Conservation (phyloP, 148 eudicot species). For the Fallopia convolvulus region DNA sequence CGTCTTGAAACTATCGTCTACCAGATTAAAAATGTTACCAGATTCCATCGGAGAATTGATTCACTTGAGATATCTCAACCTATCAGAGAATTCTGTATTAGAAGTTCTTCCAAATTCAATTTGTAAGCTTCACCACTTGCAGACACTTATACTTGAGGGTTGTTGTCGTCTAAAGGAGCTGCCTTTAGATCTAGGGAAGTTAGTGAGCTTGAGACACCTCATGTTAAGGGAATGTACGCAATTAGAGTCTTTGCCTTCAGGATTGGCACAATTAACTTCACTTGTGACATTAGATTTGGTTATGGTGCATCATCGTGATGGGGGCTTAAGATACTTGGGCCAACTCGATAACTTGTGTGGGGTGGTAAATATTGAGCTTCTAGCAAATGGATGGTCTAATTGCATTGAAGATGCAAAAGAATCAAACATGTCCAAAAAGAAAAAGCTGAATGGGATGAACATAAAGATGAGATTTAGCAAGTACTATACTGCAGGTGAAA, state of each 20-base stretch:
- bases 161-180: not conserved
- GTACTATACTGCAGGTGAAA: too few species aligned
- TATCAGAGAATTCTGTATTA: not conserved
- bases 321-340: not conserved
- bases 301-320: not conserved
- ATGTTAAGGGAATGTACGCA: not conserved
- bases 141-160: not conserved
- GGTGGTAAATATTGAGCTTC: not conserved
- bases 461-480: not conserved
- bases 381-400: not conserved
- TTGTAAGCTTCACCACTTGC: not conserved
- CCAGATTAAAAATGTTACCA: not conserved
- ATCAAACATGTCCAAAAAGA: not conserved
- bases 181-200: constrained; percentile 17
- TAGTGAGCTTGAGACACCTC: not conserved
- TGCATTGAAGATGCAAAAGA: not conserved
- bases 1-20: constrained; percentile 6
- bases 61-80: constrained; percentile 12
- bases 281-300: not conserved
- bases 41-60: constrained; percentile 11
- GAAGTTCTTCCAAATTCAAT: constrained; percentile 5
- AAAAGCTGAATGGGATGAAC: not conserved
- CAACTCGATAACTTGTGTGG: not conserved
- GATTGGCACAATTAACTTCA: not conserved
- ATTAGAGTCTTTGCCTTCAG: not conserved